A percentile compares a stretch with the other conserved stretches of the same genome.
Evolutionary conservation across 495 filamentous ascomycete species (phyloP).

Genomic region (Amorphotheca resinae): DNA sequence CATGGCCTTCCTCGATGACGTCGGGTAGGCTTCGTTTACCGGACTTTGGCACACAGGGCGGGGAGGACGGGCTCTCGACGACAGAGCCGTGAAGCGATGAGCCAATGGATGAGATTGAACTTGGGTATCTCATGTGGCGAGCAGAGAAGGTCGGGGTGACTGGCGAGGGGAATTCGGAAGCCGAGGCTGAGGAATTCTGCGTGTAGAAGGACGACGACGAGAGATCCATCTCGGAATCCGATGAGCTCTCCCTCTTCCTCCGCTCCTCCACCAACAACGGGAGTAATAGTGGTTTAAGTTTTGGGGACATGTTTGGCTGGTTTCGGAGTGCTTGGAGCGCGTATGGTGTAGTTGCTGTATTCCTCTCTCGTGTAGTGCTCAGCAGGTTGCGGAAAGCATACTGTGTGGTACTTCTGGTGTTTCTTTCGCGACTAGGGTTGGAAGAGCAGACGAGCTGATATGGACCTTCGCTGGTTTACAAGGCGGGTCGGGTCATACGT

Average conservation of each 20-base stretch:
- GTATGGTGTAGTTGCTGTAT: conserved; percentile 10
- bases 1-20: conserved; percentile 41
- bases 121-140: conserved; percentile 44
- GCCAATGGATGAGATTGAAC: conserved; percentile 39
- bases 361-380: conserved; percentile 6
- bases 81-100: conserved; percentile 24
- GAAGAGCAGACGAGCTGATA: neutral
- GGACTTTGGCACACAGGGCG: conserved; percentile 27
- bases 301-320: conserved; percentile 32
- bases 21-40: conserved; percentile 39
- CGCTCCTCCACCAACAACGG: conserved; percentile 40
- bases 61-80: conserved; percentile 32
- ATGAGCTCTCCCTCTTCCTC: conserved; percentile 28
- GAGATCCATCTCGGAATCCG: conserved; percentile 16
- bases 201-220: conserved; percentile 11
- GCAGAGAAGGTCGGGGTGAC: conserved; percentile 47
- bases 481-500: conserved; percentile 17
- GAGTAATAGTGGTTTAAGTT: conserved; percentile 36
- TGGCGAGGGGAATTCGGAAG: conserved; percentile 47
- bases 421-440: neutral
- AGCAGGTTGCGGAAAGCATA: conserved; percentile 19
- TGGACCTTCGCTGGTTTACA: neutral
- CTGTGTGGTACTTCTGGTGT: too few relatives aligned
- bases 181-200: conserved; percentile 40
- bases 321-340: conserved; percentile 13